phyloP scores from a whole-genome alignment of 2,329 filamentous ascomycete genomes.

The Akanthomyces lecanii region DNA sequence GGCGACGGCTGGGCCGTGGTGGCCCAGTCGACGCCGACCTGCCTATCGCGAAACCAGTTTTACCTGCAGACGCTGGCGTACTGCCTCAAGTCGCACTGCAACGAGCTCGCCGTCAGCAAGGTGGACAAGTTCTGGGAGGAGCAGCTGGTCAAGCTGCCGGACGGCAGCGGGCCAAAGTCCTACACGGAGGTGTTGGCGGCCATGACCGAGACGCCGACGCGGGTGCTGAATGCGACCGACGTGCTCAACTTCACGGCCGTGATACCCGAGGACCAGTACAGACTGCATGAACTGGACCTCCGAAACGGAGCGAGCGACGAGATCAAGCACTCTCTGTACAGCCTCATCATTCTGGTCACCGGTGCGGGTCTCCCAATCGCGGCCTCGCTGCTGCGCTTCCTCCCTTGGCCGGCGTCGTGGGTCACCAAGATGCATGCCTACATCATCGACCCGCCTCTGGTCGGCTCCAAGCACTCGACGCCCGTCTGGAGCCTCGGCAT shows the following conservation, averaged over 20 bases:
- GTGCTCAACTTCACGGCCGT: slow-evolving; percentile 19
- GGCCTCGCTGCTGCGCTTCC: slow-evolving; percentile 27
- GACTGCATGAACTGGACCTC: slow-evolving; percentile 10
- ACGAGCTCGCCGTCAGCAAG: neutral
- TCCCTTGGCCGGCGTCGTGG: slow-evolving; percentile 23
- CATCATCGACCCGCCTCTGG: slow-evolving; percentile 24
- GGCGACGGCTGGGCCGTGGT: slow-evolving; percentile 19
- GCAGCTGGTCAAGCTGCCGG: slow-evolving; percentile 18
- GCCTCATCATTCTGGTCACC: slow-evolving; percentile 25
- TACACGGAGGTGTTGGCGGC: slow-evolving; percentile 17
- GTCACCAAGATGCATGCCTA: slow-evolving; percentile 21
- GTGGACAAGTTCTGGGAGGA: slow-evolving; percentile 20
- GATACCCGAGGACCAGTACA: slow-evolving; percentile 15
- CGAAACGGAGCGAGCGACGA: slow-evolving; percentile 10
- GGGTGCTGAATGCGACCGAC: slow-evolving; percentile 2
- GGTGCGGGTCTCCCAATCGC: slow-evolving; percentile 25
- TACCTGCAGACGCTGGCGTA: slow-evolving; percentile 22
- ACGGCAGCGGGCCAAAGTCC: slow-evolving; percentile 6
- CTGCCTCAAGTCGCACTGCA: slow-evolving; percentile 20
- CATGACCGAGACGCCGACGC: slow-evolving; percentile 13
- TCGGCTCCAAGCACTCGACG: slow-evolving; percentile 21
- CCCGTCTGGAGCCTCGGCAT: slow-evolving; percentile 21
- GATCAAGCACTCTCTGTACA: slow-evolving; percentile 21
- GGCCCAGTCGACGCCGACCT: slow-evolving; percentile 17
- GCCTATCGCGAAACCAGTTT: slow-evolving; percentile 18